Evolutionary conservation across 352 stramenopile genomes (phyloP), one percentile per base, ranked within the genome.

Genomic region (Thraustotheca clavata): DNA sequence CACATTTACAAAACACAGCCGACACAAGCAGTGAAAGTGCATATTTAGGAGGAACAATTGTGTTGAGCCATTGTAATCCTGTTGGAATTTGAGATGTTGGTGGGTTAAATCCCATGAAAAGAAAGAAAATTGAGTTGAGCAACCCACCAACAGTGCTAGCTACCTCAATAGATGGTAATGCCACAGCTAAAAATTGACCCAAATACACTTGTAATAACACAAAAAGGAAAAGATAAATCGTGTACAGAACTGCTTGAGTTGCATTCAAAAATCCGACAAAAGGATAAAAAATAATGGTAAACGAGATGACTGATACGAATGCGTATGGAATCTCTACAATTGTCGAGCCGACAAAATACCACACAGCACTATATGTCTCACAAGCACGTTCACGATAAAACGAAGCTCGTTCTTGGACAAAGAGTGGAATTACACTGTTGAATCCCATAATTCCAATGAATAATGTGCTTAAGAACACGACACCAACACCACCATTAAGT

Each of bases 331-430:
- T 75, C 71, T 98, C 91, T 20, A 80, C 71, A 29, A 97, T 57
- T 16, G 78, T 89, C 49, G 80, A 87, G 8, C 75, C 71, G 12
- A 93, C 34, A 20, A 76, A 79, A 65, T 95, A 89, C 61, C 86
- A 81, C 8, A 76, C 65, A 14, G 79, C 68, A 46, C 81, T 76
- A 67, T 98, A 98, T 71, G 91, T 95, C 59, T 87, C 66, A 0
- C 80, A 74, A 22, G 84, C 79, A 41, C 90, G 80, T 66, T 97
- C 89, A 6, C 87, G 73, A 74, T 97, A 97, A 60, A 89, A 98
- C 33, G 87, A 84, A 29, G 88, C 87, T 18, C 89, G 77, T 62
- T 97, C 86, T 49, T 87, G 78, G 65, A 88, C 79, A 33, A 91
- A 85, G n/a, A 96, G 66, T 9, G 87, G 77, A 11, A 97, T 47